Conservation (phyloP, 129 eudicot species). For the Scalesia atractyloides region DNA sequence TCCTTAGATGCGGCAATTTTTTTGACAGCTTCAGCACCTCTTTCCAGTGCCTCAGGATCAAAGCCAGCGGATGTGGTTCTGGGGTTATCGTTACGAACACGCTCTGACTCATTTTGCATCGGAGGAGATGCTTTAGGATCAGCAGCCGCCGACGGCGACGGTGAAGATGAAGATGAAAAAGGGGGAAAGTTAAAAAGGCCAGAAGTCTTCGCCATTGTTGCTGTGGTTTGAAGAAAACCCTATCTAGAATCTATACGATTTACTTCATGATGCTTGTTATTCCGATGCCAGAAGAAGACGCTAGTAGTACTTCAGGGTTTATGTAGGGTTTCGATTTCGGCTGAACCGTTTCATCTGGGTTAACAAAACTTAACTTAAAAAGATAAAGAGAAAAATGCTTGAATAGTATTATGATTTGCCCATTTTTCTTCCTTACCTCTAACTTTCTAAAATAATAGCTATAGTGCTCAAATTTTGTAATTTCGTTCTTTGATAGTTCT, state of each 20-base stretch:
- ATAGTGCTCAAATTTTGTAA: too few species aligned
- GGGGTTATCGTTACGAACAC: constrained; percentile 75
- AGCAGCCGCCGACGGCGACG: constrained; percentile 34
- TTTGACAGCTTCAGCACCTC: constrained; percentile 68
- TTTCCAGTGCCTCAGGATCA: constrained; percentile 88
- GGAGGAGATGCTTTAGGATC: constrained; percentile 35
- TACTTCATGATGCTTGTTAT: background rate
- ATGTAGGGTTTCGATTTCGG: constrained; percentile 70
- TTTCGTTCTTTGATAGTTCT: too few species aligned
- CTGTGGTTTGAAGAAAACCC: constrained; percentile 5
- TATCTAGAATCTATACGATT: background rate
- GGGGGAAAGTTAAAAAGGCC: constrained; percentile 69
- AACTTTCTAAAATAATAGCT: too few species aligned
- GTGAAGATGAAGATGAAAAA: constrained; percentile 34
- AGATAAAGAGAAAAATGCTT: too few species aligned
- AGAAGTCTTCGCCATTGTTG: constrained; percentile 56
- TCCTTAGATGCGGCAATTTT: constrained; percentile 53
- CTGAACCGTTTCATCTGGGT: background rate
- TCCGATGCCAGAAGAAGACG: constrained; percentile 48
- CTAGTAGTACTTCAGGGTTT: constrained; percentile 58
- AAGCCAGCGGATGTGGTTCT: constrained; percentile 89
- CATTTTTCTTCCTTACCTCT: too few species aligned
- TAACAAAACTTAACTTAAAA: too few species aligned
- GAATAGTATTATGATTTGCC: too few species aligned
- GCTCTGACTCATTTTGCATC: constrained; percentile 26